Conservation (phyloP, 2,329 filamentous ascomycete species). For the Metarhizium humberi region DNA sequence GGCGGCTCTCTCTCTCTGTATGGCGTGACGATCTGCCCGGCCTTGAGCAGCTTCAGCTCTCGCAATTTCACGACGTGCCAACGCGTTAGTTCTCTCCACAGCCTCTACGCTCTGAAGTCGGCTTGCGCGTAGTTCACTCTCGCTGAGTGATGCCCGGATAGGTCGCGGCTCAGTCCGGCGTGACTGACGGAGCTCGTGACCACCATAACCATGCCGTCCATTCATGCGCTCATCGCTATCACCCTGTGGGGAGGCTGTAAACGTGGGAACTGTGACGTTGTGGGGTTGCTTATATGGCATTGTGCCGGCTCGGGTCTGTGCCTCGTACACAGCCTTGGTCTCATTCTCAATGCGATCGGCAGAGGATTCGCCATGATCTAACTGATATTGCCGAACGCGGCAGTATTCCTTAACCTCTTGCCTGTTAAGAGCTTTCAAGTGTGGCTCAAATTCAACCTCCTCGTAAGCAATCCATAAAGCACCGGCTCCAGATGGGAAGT, state of each 20-base stretch:
- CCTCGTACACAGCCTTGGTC: slow-evolving; percentile 39
- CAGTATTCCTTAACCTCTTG: slow-evolving; percentile 56
- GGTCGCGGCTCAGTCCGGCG: slow-evolving; percentile 29
- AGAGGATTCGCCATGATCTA: slow-evolving; percentile 42
- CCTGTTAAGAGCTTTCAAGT: slow-evolving; percentile 40
- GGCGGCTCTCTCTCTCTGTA: slow-evolving; percentile 29
- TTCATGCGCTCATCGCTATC: slow-evolving; percentile 5
- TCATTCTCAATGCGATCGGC: slow-evolving; percentile 42
- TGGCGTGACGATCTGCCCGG: slow-evolving; percentile 39
- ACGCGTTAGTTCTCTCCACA: slow-evolving; percentile 37
- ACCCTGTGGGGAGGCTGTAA: slow-evolving; percentile 14
- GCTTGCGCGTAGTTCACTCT: slow-evolving; percentile 10
- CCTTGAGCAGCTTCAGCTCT: slow-evolving; percentile 41
- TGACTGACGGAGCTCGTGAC: slow-evolving; percentile 32
- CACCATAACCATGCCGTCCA: slow-evolving; percentile 14
- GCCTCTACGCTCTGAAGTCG: slow-evolving; percentile 19
- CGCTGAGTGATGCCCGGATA: slow-evolving; percentile 17
- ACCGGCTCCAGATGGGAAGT: slow-evolving; percentile 51
- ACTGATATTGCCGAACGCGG: slow-evolving; percentile 49
- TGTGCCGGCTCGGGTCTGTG: slow-evolving; percentile 32
- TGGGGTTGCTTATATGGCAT: slow-evolving; percentile 15
- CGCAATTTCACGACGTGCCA: slow-evolving; percentile 43
- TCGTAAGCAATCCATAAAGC: slow-evolving; percentile 55
- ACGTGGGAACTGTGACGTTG: slow-evolving; percentile 11
- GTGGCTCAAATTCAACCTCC: slow-evolving; percentile 48